Evolutionary conservation across 371 early-diverging fungal genomes (phyloP), one percentile per base, ranked within the genome.

Genomic region (Rhizomucor pusillus): DNA sequence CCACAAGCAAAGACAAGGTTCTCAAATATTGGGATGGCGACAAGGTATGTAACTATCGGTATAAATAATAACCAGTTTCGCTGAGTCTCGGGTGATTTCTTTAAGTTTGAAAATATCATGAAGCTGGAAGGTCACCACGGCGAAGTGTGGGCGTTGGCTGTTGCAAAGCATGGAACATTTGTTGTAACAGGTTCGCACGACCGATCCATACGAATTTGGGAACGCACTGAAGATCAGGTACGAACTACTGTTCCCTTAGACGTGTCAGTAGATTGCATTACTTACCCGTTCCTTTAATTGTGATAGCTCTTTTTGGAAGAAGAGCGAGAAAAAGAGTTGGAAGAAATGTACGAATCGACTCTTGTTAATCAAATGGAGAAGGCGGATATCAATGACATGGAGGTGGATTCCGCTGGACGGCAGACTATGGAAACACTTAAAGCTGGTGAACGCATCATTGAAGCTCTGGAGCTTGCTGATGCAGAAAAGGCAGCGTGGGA

Each of bases 11-110:
- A 66, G 98, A 98, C 69, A 79, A 84, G 65, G 71, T 80, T n/a
- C 79, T 97, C 56, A 93, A 94, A 72, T 93, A 94, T 63, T 98
- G 94, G 95, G 98, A 98, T 71, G 92, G 89, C 50, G 98, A 98
- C 69, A 94, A 91, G 77, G 83, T 85, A 63, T 24, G 46, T 33
- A 18, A n/a, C 7, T 10, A 12, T 43, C 7, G 0, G 14, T 37
- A 37, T 33, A 35, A 3, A 33, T 46, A 23, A n/a, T 44, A 16
- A 36, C n/a, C 11, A n/a, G n/a, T n/a, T n/a, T n/a, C n/a, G n/a
- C n/a, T n/a, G n/a, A n/a, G n/a, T n/a, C n/a, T n/a, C n/a, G 37
- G 37, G 9, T 37, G 37, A 1, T 29, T 18, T 24, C 9, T 14
- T 36, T 39, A 56, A 84, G 80, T 97, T 95, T 77, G 93, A 94